Evolutionary conservation across 2,329 filamentous ascomycete species (phyloP).

Genomic region (Blastomyces parvus): DNA sequence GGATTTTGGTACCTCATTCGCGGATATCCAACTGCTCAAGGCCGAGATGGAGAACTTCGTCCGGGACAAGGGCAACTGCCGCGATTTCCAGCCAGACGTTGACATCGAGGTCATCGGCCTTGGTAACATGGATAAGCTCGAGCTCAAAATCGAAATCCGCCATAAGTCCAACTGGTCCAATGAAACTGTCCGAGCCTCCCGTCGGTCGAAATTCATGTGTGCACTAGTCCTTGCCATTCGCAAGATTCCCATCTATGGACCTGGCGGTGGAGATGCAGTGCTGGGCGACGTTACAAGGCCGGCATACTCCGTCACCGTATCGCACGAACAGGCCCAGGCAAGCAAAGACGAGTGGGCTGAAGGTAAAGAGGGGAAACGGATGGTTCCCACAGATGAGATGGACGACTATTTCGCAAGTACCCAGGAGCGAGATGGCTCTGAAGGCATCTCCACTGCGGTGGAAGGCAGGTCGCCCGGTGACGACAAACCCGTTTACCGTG

Average conservation of each 20-base stretch:
- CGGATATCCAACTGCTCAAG: conserved; percentile 78
- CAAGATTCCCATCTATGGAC: conserved; percentile 75
- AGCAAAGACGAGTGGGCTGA: conserved; percentile 52
- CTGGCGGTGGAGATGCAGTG: conserved; percentile 60
- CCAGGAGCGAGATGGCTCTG: not conserved
- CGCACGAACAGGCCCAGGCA: conserved; percentile 55
- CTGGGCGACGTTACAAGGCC: conserved; percentile 61
- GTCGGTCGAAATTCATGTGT: conserved; percentile 94
- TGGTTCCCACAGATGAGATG: conserved; percentile 46
- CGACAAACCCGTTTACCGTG: conserved; percentile 23
- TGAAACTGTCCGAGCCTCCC: conserved; percentile 66
- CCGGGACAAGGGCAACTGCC: conserved; percentile 67
- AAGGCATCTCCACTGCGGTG: conserved; percentile 22
- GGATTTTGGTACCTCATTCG: conserved; percentile 76
- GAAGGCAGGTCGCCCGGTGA: conserved; percentile 21
- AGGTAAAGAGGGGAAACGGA: conserved; percentile 54
- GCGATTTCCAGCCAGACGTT: conserved; percentile 84
- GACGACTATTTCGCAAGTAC: conserved; percentile 12
- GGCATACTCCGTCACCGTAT: conserved; percentile 67
- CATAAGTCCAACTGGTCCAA: conserved; percentile 94
- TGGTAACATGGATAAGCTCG: conserved; percentile 77
- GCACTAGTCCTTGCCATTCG: conserved; percentile 76
- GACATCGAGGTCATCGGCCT: conserved; percentile 68
- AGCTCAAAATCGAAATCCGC: conserved; percentile 71
- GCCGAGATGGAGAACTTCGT: conserved; percentile 81